These are phyloP conservation scores for Kuraishia borneana DNA, from an alignment of 805 yeast genomes.

Conservation along the genomic window DNA sequence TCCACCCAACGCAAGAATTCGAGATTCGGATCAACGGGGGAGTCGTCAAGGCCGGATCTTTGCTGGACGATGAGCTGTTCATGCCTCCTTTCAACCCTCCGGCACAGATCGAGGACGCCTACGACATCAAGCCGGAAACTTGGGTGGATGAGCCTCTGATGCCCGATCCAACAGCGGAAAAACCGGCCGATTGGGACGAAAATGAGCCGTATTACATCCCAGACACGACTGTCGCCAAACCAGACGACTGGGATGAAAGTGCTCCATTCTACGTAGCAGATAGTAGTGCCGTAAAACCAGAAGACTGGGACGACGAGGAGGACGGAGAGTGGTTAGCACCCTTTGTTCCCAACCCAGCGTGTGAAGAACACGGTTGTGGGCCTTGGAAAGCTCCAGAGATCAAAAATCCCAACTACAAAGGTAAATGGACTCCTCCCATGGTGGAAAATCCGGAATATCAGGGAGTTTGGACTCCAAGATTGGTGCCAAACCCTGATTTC, in stretches of 20 bases:
- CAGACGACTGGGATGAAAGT: conserved; percentile 72
- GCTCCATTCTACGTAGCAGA: conserved; percentile 49
- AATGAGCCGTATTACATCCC: conserved; percentile 49
- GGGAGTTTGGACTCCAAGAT: conserved; percentile 70
- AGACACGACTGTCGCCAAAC: conserved; percentile 59
- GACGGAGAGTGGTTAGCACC: conserved; percentile 84
- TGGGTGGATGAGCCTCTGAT: conserved; percentile 70
- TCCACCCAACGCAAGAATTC: conserved; percentile 53
- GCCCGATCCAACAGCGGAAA: conserved; percentile 54
- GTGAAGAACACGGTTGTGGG: conserved; percentile 70
- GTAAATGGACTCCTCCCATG: conserved; percentile 66
- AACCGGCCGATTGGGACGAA: conserved; percentile 85
- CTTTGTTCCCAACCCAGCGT: conserved; percentile 59
- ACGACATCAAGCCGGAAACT: conserved; percentile 58
- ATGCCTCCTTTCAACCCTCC: conserved; percentile 63
- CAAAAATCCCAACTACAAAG: conserved; percentile 60
- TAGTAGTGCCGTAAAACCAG: conserved; percentile 58
- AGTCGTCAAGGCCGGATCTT: conserved; percentile 56
- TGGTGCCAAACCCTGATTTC: conserved; percentile 60
- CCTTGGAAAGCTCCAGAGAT: conserved; percentile 61
- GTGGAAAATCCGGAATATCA: conserved; percentile 65
- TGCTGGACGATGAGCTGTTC: conserved; percentile 44
- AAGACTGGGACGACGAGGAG: conserved; percentile 81
- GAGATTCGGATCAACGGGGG: conserved; percentile 81
- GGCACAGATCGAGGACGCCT: conserved; percentile 41